These are phyloP conservation scores for Pseudogymnoascus sp. DNA, from an alignment of 2,329 filamentous ascomycete species.

Conservation along the genomic window DNA sequence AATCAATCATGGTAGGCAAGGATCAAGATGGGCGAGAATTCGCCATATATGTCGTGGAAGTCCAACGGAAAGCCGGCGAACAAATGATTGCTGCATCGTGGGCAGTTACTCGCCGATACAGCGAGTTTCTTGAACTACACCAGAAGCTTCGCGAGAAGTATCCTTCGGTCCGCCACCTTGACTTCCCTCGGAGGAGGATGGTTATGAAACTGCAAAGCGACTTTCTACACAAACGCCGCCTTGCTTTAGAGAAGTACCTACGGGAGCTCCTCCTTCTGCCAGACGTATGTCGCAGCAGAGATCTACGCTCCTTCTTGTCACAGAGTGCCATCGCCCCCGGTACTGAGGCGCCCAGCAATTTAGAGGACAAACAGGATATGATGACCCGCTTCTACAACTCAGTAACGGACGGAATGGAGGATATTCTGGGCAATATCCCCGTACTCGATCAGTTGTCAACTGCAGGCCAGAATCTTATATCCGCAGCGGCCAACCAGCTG, in stretches of 20 bases:
- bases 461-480: constrained; percentile 84
- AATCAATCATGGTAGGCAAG: constrained; percentile 82
- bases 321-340: constrained; percentile 69
- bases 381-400: constrained; percentile 94
- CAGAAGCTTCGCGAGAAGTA: constrained; percentile 80
- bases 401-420: constrained; percentile 95
- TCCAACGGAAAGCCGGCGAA: constrained; percentile 81
- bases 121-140: constrained; percentile 93
- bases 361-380: constrained; percentile 71
- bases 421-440: constrained; percentile 91
- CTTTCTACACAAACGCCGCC: constrained; percentile 81
- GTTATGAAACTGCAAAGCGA: constrained; percentile 96
- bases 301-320: constrained; percentile 85
- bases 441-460: constrained; percentile 90
- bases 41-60: constrained; percentile 87
- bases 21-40: constrained; percentile 92
- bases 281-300: constrained; percentile 87
- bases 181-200: constrained; percentile 85
- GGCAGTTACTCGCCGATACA: constrained; percentile 87
- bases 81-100: constrained; percentile 96
- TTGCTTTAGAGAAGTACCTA: constrained; percentile 79
- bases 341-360: constrained; percentile 44
- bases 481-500: constrained; percentile 61
- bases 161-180: constrained; percentile 77
- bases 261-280: constrained; percentile 75